A percentile compares a stretch with the other conserved stretches of the same genome.
These are phyloP conservation scores for Halophytophthora batemanensis DNA, from an alignment of 352 stramenopile species.

Conservation along the genomic window DNA sequence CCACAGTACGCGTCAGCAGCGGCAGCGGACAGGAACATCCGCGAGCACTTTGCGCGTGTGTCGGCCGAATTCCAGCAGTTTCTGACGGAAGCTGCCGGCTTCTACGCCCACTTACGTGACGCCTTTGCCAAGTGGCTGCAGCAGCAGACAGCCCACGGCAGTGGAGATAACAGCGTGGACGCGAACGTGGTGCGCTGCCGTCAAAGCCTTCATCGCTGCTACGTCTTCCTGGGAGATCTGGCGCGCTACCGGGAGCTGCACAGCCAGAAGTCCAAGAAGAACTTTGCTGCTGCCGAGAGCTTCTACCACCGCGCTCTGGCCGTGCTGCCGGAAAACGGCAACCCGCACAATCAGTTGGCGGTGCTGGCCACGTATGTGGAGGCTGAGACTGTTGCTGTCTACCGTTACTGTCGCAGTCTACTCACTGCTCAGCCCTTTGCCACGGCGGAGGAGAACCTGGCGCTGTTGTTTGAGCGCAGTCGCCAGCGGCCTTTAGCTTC, in stretches of 20 bases:
- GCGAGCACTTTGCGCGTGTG: slow-evolving; percentile 75
- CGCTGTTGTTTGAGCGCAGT: slow-evolving; percentile 85
- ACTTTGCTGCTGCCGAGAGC: slow-evolving; percentile 63
- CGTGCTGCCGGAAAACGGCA: slow-evolving; percentile 75
- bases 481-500: slow-evolving; percentile 62
- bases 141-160: slow-evolving; percentile 14
- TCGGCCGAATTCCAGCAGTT: slow-evolving; percentile 77
- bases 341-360: slow-evolving; percentile 84
- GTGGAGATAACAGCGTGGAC: slow-evolving; percentile 13
- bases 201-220: slow-evolving; percentile 76
- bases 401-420: slow-evolving; percentile 87
- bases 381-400: slow-evolving; percentile 88
- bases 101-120: slow-evolving; percentile 72
- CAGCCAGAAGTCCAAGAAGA: slow-evolving; percentile 83
- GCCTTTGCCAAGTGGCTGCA: slow-evolving; percentile 49
- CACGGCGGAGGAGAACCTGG: slow-evolving; percentile 87
- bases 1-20: slow-evolving; percentile 60
- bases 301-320: slow-evolving; percentile 72
- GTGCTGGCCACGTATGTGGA: slow-evolving; percentile 86
- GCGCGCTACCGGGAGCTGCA: slow-evolving; percentile 81
- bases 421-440: slow-evolving; percentile 82
- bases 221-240: slow-evolving; percentile 80
- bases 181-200: slow-evolving; percentile 34
- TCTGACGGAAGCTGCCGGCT: slow-evolving; percentile 49
- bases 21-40: slow-evolving; percentile 56